Evolutionary conservation across 73 alveolate genomes (phyloP).

Genomic region (Paramecium sonneborni): DNA sequence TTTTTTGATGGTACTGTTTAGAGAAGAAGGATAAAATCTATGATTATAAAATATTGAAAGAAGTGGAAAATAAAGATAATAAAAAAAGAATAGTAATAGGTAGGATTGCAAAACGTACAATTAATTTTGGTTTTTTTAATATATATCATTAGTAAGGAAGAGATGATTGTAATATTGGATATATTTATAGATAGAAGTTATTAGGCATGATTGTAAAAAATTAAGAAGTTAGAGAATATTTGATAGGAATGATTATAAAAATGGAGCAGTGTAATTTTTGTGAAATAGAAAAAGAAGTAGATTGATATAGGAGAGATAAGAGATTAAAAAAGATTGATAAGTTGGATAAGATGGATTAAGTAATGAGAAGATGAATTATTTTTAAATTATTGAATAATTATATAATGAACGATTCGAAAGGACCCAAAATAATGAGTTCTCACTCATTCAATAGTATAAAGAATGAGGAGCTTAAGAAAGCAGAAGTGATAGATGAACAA

Average conservation of each 20-base stretch:
- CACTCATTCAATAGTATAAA: constrained; percentile 38
- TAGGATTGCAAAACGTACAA: no score
- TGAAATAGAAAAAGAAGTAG: not conserved
- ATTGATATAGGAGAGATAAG: not conserved
- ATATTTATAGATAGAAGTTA: no score
- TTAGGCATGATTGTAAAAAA: no score
- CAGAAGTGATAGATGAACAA: constrained; percentile 5
- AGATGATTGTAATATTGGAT: no score
- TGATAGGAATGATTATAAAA: not conserved
- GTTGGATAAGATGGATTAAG: not conserved
- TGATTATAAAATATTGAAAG: not conserved
- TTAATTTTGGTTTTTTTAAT: no score
- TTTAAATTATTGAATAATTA: not conserved
- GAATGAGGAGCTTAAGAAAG: constrained; percentile 11
- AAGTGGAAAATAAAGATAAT: no score
- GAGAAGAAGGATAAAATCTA: no score
- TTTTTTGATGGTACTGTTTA: no score
- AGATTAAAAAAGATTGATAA: not conserved
- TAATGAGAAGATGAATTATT: not conserved
- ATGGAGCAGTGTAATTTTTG: not conserved
- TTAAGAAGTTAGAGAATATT: not conserved
- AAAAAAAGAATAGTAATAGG: not conserved
- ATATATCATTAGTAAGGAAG: no score
- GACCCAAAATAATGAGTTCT: constrained; percentile 53
- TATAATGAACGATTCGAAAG: constrained; percentile 34